phyloP scores from a whole-genome alignment of 2,329 filamentous ascomycete species.

The Penicillium sp. region DNA sequence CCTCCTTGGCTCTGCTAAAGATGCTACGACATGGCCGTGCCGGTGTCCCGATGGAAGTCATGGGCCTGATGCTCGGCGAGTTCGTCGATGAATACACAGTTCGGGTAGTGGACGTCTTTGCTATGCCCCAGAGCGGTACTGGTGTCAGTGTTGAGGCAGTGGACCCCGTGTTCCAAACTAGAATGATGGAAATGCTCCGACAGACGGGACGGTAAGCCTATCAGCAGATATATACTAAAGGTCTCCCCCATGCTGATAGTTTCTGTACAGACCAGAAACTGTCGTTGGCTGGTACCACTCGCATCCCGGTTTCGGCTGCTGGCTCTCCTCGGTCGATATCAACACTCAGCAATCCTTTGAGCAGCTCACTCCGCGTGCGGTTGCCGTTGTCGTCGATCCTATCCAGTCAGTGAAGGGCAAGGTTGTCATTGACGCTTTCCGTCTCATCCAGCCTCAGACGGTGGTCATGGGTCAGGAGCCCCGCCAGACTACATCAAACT shows the following conservation, averaged over 20 bases:
- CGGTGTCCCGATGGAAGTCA: constrained; percentile 99
- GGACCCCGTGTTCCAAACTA: constrained; percentile 97
- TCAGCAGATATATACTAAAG: background rate
- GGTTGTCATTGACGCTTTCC: constrained; percentile 98
- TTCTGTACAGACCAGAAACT: constrained; percentile 72
- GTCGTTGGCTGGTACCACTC: constrained; percentile 99
- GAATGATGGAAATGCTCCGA: constrained; percentile 99
- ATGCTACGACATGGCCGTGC: constrained; percentile 97
- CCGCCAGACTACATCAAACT: constrained; percentile 93
- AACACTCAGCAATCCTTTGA: constrained; percentile 99
- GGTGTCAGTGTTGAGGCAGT: constrained; percentile 98
- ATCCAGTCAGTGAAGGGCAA: constrained; percentile 99
- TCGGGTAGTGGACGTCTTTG: constrained; percentile 96
- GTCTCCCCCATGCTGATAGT: constrained; percentile 4
- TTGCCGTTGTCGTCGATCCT: constrained; percentile 95
- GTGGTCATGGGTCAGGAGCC: constrained; percentile 98
- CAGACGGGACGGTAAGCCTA: constrained; percentile 82
- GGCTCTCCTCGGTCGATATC: constrained; percentile 98
- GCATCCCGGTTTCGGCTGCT: constrained; percentile 97
- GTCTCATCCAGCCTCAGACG: constrained; percentile 95
- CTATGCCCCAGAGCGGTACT: constrained; percentile 98
- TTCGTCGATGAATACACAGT: constrained; percentile 99
- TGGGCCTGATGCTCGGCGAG: constrained; percentile 98
- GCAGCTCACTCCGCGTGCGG: constrained; percentile 92
- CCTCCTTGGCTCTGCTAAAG: constrained; percentile 92